Percentiles rank a stretch among this genome's conserved stretches.
Conservation (phyloP, 1,284 basidiomycete genomes). For the Taiwanofungus camphoratus region DNA sequence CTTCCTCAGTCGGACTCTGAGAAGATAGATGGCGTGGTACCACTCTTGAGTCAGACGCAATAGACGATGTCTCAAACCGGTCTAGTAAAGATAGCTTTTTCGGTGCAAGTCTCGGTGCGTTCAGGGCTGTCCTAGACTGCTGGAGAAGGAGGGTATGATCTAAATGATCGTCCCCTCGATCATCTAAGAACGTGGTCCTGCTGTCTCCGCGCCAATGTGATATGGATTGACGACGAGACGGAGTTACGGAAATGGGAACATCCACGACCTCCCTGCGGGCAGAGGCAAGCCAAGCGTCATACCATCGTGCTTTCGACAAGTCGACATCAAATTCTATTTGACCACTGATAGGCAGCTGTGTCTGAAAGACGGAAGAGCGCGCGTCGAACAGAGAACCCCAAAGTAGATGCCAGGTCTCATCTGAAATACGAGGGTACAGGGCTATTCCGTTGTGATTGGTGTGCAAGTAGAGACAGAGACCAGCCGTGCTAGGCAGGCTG, state of each 20-base stretch:
- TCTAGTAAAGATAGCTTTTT: slow-evolving; percentile 65
- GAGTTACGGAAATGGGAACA: slow-evolving; percentile 36
- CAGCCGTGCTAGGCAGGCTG: slow-evolving; percentile 69
- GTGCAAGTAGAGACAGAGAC: slow-evolving; percentile 69
- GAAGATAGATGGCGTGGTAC: slow-evolving; percentile 21
- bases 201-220: slow-evolving; percentile 49
- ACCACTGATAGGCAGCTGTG: slow-evolving; percentile 55
- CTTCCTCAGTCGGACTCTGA: slow-evolving; percentile 22
- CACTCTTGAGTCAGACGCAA: slow-evolving; percentile 28
- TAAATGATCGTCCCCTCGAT: slow-evolving; percentile 35
- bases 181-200: slow-evolving; percentile 43
- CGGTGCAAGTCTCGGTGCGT: slow-evolving; percentile 44
- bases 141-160: slow-evolving; percentile 25
- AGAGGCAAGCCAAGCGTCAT: slow-evolving; percentile 56
- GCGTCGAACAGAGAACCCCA: slow-evolving; percentile 62
- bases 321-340: slow-evolving; percentile 79
- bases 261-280: slow-evolving; percentile 41
- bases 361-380: slow-evolving; percentile 29
- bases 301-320: slow-evolving; percentile 65
- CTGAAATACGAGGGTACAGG: slow-evolving; percentile 65
- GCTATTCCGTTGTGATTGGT: slow-evolving; percentile 49
- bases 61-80: slow-evolving; percentile 42
- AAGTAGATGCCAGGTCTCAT: slow-evolving; percentile 69
- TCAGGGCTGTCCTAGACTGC: slow-evolving; percentile 16
- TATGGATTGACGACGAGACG: slow-evolving; percentile 34